Conservation (phyloP, 257 asterid genomes). For the Ocimum tenuiflorum region DNA sequence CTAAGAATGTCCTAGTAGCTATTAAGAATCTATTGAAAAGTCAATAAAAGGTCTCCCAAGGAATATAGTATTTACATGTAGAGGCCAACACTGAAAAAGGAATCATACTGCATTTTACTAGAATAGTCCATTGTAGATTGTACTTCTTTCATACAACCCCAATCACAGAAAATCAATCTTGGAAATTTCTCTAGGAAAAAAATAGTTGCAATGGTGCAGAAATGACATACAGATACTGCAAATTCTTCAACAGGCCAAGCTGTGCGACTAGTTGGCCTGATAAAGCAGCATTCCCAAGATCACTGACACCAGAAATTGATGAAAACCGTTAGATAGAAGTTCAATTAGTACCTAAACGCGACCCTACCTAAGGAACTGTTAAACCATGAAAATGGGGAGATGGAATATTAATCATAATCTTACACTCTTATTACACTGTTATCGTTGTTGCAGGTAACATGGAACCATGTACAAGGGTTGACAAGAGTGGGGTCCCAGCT, state of each 20-base stretch:
- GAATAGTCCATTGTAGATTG: neutral
- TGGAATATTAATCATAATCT: slow-evolving; percentile 23
- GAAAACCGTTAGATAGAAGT: slow-evolving; percentile 4
- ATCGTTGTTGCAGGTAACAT: slow-evolving; percentile 95
- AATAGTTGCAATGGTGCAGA: neutral
- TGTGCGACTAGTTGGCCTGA: slow-evolving; percentile 92
- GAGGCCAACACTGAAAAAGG: neutral
- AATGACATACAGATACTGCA: slow-evolving; percentile 81
- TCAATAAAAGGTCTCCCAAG: neutral
- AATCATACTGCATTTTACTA: neutral
- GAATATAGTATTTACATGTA: neutral
- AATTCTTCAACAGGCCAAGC: slow-evolving; percentile 84
- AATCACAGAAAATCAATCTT: neutral
- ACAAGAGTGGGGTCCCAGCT: slow-evolving; percentile 99
- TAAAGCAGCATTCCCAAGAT: slow-evolving; percentile 95
- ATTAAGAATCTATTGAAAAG: neutral
- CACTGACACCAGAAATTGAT: slow-evolving; percentile 39
- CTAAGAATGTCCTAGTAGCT: neutral
- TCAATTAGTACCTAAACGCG: neutral
- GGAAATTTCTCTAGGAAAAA: neutral
- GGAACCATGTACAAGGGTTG: slow-evolving; percentile 99
- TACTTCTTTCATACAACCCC: neutral
- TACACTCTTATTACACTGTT: slow-evolving; percentile 98
- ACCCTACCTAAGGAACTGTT: neutral
- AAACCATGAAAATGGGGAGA: neutral